Conservation (phyloP, 2,329 filamentous ascomycete species). For the Exophiala aquamarina region DNA sequence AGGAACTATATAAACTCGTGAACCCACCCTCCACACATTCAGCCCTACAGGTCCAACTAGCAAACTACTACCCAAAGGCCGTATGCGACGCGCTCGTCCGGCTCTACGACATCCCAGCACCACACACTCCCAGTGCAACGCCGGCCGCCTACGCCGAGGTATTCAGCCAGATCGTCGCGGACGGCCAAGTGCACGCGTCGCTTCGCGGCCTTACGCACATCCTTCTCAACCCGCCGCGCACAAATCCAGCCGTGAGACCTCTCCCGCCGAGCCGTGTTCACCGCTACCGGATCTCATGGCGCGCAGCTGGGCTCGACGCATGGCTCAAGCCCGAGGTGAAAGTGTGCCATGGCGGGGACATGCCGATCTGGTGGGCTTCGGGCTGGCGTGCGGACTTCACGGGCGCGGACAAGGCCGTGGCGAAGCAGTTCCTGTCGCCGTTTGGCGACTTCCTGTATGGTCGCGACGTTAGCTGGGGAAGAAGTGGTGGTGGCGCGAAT, state of each 20-base stretch:
- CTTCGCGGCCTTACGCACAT: slow-evolving; percentile 35
- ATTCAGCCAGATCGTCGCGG: slow-evolving; percentile 44
- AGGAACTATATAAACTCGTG: slow-evolving; percentile 45
- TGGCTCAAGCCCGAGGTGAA: slow-evolving; percentile 24
- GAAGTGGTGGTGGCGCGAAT: slow-evolving; percentile 1
- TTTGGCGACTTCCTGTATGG: slow-evolving; percentile 27
- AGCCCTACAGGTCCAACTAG: slow-evolving; percentile 39
- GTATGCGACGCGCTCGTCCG: slow-evolving; percentile 39
- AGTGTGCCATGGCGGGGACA: slow-evolving; percentile 27
- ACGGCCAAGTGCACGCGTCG: slow-evolving; percentile 42
- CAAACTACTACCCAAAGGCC: slow-evolving; percentile 46
- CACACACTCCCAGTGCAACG: slow-evolving; percentile 27
- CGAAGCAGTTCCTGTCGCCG: slow-evolving; percentile 22
- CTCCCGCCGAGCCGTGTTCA: slow-evolving; percentile 18
- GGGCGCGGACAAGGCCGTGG: slow-evolving; percentile 18
- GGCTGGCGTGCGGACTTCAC: slow-evolving; percentile 25
- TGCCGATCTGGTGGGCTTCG: slow-evolving; percentile 27
- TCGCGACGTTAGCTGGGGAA: slow-evolving; percentile 12
- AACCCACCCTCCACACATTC: slow-evolving; percentile 38
- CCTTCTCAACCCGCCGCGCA: slow-evolving; percentile 18
- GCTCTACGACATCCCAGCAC: slow-evolving; percentile 33
- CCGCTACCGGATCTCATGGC: slow-evolving; percentile 29
- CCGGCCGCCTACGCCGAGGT: slow-evolving; percentile 32
- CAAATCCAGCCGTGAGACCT: slow-evolving; percentile 5
- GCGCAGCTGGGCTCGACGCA: slow-evolving; percentile 24